These are phyloP conservation scores for Aureobasidium melanogenum DNA, from an alignment of 2,329 filamentous ascomycete genomes.

Conservation along the genomic window DNA sequence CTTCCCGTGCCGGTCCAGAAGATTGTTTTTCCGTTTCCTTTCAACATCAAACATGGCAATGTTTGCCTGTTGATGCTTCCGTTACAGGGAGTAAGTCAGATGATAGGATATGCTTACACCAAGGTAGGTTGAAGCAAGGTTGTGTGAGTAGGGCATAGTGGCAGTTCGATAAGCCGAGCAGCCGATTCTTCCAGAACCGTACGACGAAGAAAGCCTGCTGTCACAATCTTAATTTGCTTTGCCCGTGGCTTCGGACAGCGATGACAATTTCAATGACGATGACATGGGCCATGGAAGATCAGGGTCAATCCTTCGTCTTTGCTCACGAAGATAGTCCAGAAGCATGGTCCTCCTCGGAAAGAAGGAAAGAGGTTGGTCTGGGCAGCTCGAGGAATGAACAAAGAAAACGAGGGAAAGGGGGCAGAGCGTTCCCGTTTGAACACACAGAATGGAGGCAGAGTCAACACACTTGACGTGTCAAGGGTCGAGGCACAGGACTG, in stretches of 20 bases:
- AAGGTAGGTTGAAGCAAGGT: conserved; percentile 8
- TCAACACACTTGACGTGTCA: conserved; percentile 3
- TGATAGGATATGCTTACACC: background rate
- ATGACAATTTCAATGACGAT: conserved; percentile 2
- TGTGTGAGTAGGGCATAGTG: conserved; percentile 6
- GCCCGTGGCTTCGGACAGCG: background rate
- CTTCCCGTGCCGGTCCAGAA: background rate
- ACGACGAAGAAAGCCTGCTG: conserved; percentile 1
- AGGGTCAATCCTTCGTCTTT: background rate
- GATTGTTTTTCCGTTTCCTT: background rate
- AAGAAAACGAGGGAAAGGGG: background rate
- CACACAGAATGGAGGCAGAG: background rate
- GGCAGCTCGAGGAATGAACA: conserved; percentile 2
- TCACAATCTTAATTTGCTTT: conserved; percentile 8
- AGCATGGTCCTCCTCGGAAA: background rate
- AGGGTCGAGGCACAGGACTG: conserved; percentile 1
- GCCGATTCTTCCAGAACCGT: conserved; percentile 11
- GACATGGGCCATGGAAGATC: conserved; percentile 5
- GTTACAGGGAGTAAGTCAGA: background rate
- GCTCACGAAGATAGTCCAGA: background rate
- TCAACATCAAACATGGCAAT: background rate
- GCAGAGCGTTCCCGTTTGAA: conserved; percentile 7
- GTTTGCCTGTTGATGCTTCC: background rate
- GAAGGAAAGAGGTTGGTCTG: background rate
- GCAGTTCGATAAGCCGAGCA: conserved; percentile 1